Percentiles rank a stretch among this genome's conserved stretches.
These are phyloP conservation scores for Linum lewisii DNA, from an alignment of 345 rosid genomes.

Conservation along the genomic window DNA sequence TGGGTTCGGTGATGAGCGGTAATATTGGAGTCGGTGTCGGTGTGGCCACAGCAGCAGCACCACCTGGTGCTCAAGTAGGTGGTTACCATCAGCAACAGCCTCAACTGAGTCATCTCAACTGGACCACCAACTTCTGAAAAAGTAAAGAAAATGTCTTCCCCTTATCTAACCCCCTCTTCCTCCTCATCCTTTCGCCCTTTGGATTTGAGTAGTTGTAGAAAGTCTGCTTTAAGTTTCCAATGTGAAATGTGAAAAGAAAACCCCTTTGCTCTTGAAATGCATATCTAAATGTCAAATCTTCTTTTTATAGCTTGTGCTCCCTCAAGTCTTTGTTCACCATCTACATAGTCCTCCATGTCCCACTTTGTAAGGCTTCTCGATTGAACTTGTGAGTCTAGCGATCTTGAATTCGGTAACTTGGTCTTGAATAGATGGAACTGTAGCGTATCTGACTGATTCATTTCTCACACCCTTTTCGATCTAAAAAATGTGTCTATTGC, in stretches of 20 bases:
- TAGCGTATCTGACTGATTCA: no score
- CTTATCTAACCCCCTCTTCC: conserved; percentile 12
- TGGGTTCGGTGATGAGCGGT: conserved; percentile 76
- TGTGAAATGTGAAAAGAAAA: conserved; percentile 17
- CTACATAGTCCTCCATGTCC: no score
- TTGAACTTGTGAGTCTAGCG: no score
- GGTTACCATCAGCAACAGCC: conserved; percentile 66
- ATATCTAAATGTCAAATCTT: conserved; percentile 5
- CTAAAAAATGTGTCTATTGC: no score
- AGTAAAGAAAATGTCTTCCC: not conserved
- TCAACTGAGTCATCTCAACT: conserved; percentile 79
- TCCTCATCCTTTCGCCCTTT: conserved; percentile 11
- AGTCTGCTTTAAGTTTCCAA: conserved; percentile 9
- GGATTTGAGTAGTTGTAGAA: conserved; percentile 25
- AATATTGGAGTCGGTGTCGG: conserved; percentile 71
- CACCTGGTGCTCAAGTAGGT: conserved; percentile 74
- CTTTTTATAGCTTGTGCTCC: not conserved
- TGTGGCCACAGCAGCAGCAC: conserved; percentile 59
- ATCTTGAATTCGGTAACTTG: no score
- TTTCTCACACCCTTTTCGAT: no score
- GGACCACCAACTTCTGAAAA: conserved; percentile 82
- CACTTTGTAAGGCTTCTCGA: no score
- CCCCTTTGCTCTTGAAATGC: conserved; percentile 15
- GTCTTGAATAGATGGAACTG: no score
- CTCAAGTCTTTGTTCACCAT: no score